These are phyloP conservation scores for Vitis hybrid DNA, from an alignment of 177 flowering plant species.

Conservation along the genomic window DNA sequence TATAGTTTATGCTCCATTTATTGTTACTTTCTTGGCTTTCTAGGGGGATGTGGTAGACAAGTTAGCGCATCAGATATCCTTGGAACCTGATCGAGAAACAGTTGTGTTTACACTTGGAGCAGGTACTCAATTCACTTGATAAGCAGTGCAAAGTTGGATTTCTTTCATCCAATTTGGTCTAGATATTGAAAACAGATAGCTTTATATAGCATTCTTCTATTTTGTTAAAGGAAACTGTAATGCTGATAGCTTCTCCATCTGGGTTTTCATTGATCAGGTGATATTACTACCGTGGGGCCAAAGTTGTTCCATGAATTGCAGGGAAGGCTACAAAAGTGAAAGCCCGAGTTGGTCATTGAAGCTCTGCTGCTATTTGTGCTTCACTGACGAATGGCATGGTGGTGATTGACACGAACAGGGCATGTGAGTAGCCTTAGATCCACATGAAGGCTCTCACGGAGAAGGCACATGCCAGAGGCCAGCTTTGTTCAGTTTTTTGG, in stretches of 20 bases:
- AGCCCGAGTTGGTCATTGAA: background rate
- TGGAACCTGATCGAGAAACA: conserved; percentile 26
- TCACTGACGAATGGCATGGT: too few species aligned
- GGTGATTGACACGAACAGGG: too few species aligned
- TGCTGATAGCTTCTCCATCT: background rate
- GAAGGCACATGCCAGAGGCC: too few species aligned
- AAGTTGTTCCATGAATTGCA: conserved; percentile 31
- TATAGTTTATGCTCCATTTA: background rate
- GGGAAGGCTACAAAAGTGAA: conserved; percentile 6
- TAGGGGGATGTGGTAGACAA: conserved; percentile 38
- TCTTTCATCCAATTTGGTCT: background rate
- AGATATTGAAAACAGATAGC: background rate
- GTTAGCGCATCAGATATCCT: conserved; percentile 28
- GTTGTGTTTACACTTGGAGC: conserved; percentile 49
- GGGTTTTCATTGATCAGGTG: conserved; percentile 22
- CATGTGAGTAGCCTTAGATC: too few species aligned
- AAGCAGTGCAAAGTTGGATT: background rate
- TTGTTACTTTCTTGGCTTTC: background rate
- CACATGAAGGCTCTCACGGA: too few species aligned
- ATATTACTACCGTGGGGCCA: conserved; percentile 35
- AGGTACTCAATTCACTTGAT: conserved; percentile 21
- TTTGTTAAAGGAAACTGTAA: background rate
- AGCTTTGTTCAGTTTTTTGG: too few species aligned
- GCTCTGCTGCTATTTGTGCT: background rate
- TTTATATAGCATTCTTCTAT: background rate